Percentiles rank a stretch among this genome's conserved stretches.
These are phyloP conservation scores for Tolypocladium inflatum DNA, from an alignment of 2,329 filamentous ascomycete genomes.

Conservation along the genomic window DNA sequence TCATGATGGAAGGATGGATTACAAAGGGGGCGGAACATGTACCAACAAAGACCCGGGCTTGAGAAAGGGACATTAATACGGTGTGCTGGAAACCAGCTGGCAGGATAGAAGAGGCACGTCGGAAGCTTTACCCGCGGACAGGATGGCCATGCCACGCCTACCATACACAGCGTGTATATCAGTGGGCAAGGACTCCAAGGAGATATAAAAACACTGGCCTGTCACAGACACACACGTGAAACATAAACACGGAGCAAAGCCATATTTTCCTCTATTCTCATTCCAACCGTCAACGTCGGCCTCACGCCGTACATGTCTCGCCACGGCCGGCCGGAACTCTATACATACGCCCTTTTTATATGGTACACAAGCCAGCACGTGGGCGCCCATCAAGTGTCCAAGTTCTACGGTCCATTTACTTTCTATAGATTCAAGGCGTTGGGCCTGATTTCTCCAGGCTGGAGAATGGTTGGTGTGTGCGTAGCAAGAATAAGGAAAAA, in stretches of 20 bases:
- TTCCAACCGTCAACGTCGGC: background rate
- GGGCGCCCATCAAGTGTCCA: constrained; percentile 1
- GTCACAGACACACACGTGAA: background rate
- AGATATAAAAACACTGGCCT: background rate
- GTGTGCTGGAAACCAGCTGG: too few species aligned
- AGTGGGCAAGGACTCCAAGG: background rate
- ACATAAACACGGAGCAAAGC: background rate
- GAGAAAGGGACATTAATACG: background rate
- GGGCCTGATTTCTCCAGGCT: background rate
- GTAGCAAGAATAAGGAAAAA: background rate
- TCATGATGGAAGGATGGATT: too few species aligned
- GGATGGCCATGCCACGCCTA: background rate
- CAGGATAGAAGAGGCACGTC: too few species aligned
- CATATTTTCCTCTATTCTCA: background rate
- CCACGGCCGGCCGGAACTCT: background rate
- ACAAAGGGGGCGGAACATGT: too few species aligned
- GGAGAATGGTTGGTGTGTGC: background rate
- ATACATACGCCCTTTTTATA: background rate
- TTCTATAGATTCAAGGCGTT: constrained; percentile 1
- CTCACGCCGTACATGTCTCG: background rate
- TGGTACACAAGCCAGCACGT: constrained; percentile 1
- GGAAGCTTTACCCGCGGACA: too few species aligned
- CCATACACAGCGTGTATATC: too few species aligned
- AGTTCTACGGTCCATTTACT: constrained; percentile 1
- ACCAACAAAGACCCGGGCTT: background rate